Evolutionary conservation across 371 early-diverging fungal species (phyloP).

Genomic region (Spraguea lophii): DNA sequence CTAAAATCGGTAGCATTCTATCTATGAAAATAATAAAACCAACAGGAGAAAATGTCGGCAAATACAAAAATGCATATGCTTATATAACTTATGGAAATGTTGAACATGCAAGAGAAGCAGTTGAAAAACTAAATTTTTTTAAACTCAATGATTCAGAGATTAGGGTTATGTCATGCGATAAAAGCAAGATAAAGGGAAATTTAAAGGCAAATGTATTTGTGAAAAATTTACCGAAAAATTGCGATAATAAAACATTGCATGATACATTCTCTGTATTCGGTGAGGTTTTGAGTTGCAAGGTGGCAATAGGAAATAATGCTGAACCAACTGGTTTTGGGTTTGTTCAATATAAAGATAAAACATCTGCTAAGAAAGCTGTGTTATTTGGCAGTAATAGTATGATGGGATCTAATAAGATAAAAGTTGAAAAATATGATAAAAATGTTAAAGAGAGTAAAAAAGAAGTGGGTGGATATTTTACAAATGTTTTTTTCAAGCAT

Average conservation of each 20-base stretch:
- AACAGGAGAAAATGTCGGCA: neutral
- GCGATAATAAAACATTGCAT: slow-evolving; percentile 59
- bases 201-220: slow-evolving; percentile 81
- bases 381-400: slow-evolving; percentile 21
- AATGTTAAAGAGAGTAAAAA: slow-evolving; percentile 7
- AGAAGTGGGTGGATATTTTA: slow-evolving; percentile 31
- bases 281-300: slow-evolving; percentile 87
- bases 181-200: slow-evolving; percentile 9
- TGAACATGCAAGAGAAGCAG: slow-evolving; percentile 26
- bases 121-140: slow-evolving; percentile 35
- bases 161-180: slow-evolving; percentile 25
- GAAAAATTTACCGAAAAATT: slow-evolving; percentile 62
- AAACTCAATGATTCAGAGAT: slow-evolving; percentile 36
- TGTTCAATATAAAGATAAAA: slow-evolving; percentile 38
- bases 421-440: slow-evolving; percentile 27
- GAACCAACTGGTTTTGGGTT: slow-evolving; percentile 44
- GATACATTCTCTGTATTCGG: slow-evolving; percentile 96
- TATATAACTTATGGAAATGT: slow-evolving; percentile 38
- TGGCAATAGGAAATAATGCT: slow-evolving; percentile 54
- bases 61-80: slow-evolving; percentile 26
- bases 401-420: slow-evolving; percentile 31
- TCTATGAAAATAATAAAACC: slow-evolving; percentile 22
- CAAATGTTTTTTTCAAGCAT: slow-evolving; percentile 44
- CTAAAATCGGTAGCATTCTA: slow-evolving; percentile 18
- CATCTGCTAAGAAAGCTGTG: slow-evolving; percentile 41